Percentiles rank a stretch among this genome's conserved stretches.
Evolutionary conservation across 257 asterid genomes (phyloP).

Genomic region (Nicotiana benthamiana): DNA sequence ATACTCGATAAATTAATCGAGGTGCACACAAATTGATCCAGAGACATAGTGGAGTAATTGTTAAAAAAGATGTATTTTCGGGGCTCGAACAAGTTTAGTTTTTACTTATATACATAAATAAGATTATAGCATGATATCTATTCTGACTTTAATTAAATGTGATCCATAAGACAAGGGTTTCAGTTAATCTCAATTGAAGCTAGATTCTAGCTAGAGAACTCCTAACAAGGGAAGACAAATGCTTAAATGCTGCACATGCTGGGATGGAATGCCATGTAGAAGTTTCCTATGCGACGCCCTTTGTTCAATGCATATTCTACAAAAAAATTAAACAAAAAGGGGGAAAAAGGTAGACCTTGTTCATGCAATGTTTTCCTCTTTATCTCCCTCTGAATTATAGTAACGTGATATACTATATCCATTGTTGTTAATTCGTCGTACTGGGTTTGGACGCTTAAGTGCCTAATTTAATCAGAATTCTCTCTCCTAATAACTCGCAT

Average conservation of each 20-base stretch:
- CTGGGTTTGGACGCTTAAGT: neutral
- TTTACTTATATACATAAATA: neutral
- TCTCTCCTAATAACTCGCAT: too few species aligned
- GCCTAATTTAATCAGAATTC: too few species aligned
- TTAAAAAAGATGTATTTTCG: neutral
- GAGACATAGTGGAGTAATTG: neutral
- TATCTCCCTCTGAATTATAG: neutral
- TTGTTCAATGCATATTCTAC: neutral
- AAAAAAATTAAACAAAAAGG: neutral
- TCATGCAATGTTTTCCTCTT: constrained; percentile 4
- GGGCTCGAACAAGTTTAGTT: neutral
- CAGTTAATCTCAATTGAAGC: neutral
- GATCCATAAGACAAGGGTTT: neutral
- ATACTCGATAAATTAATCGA: neutral
- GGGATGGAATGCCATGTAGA: neutral
- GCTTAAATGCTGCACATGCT: constrained; percentile 8
- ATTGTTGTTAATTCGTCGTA: neutral
- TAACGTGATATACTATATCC: neutral
- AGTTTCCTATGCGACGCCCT: neutral
- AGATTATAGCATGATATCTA: neutral
- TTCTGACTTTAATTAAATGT: neutral
- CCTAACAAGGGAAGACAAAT: constrained; percentile 1
- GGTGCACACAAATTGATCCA: neutral
- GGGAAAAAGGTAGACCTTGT: neutral
- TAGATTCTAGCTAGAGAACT: neutral